Evolutionary conservation across 495 filamentous ascomycete species (phyloP).

Genomic region (Lepraria neglecta): DNA sequence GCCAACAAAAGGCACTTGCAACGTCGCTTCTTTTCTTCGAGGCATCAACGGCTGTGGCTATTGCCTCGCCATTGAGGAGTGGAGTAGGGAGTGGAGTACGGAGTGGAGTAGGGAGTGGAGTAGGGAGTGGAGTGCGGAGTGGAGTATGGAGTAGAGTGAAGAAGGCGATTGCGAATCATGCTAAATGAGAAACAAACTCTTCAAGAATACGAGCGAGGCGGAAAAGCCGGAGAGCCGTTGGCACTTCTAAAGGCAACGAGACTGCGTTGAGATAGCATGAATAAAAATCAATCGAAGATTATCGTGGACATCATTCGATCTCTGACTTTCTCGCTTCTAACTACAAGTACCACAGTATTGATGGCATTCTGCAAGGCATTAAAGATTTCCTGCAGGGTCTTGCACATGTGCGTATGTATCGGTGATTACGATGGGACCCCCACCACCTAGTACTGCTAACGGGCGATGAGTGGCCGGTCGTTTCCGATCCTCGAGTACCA

Average conservation of each 20-base stretch:
- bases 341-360: background rate
- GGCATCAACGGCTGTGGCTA: background rate
- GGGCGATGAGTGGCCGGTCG: too few species aligned
- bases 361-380: background rate
- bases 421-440: too few species aligned
- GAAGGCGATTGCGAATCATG: too few species aligned
- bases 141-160: background rate
- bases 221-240: background rate
- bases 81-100: background rate
- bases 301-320: slow-evolving; percentile 2
- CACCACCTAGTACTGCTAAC: too few species aligned
- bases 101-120: background rate
- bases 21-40: slow-evolving; percentile 9
- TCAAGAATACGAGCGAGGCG: slow-evolving; percentile 1
- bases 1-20: slow-evolving; percentile 19
- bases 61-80: background rate
- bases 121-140: background rate
- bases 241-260: background rate
- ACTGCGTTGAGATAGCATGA: background rate
- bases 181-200: background rate
- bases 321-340: background rate
- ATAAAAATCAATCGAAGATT: slow-evolving; percentile 2
- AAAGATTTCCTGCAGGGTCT: slow-evolving; percentile 1
- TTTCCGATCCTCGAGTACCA: too few species aligned
- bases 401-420: slow-evolving; percentile 3